phyloP scores from a whole-genome alignment of 169 alveolate species.

The Eimeria maxima region DNA sequence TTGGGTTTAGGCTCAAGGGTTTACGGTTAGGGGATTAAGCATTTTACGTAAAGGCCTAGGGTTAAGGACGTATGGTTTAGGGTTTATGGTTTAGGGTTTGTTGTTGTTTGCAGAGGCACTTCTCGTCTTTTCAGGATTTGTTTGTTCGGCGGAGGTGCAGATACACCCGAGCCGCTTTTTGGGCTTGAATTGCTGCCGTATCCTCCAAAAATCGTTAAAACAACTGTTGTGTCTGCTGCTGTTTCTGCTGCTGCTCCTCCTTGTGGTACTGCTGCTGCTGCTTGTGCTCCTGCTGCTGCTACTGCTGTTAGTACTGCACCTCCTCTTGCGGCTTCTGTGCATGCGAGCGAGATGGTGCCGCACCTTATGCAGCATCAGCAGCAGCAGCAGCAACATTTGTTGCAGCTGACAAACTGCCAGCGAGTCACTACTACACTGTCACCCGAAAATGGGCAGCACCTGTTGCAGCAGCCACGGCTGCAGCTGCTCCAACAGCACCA shows the following conservation, averaged over 20 bases:
- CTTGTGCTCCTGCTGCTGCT: constrained; percentile 34
- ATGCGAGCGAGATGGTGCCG: neutral
- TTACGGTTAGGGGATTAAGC: too few relatives aligned
- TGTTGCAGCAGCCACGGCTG: too few relatives aligned
- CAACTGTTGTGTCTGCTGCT: neutral
- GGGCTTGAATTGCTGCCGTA: constrained; percentile 8
- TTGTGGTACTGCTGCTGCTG: constrained; percentile 6
- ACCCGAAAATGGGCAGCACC: too few relatives aligned
- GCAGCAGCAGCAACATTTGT: constrained; percentile 40
- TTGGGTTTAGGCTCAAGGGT: too few relatives aligned
- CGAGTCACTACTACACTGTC: neutral
- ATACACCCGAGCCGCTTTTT: constrained; percentile 40
- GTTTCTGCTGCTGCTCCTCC: constrained; percentile 14
- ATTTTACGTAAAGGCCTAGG: neutral
- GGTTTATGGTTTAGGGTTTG: constrained; percentile 19
- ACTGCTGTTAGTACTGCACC: neutral
- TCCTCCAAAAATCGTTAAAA: constrained; percentile 5
- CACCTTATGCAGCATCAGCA: constrained; percentile 5
- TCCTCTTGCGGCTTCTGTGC: neutral
- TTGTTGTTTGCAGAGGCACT: constrained; percentile 50
- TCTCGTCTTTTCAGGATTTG: constrained; percentile 54
- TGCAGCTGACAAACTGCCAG: neutral
- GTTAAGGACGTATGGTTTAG: constrained; percentile 1
- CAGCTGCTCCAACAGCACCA: neutral
- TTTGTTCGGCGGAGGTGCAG: constrained; percentile 11